Conservation (phyloP, 495 filamentous ascomycete genomes). For the Daldinia bambusicola region DNA sequence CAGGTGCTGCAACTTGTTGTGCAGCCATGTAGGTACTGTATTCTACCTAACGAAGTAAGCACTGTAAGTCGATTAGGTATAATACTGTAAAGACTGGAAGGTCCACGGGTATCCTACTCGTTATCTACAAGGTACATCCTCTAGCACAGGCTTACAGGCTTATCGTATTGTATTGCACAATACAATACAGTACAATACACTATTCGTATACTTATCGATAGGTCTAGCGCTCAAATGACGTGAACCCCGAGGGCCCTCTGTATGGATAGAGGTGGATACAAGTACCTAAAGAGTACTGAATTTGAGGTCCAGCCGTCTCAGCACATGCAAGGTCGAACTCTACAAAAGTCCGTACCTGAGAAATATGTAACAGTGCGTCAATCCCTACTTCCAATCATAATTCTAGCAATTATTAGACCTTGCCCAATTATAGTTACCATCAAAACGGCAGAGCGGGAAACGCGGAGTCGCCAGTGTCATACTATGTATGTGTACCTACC, state of each 20-base stretch:
- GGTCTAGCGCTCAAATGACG: background rate
- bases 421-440: background rate
- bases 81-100: too few species aligned
- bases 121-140: too few species aligned
- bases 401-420: background rate
- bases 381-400: too few species aligned
- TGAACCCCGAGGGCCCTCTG: background rate
- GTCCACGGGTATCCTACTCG: too few species aligned
- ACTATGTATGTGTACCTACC: background rate
- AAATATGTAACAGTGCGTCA: too few species aligned
- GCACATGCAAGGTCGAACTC: background rate
- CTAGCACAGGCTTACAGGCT: too few species aligned
- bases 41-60: background rate
- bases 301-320: too few species aligned
- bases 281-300: background rate
- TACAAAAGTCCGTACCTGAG: background rate
- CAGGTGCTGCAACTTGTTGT: background rate
- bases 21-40: constrained; percentile 25
- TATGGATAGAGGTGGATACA: background rate
- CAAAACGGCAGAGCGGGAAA: background rate
- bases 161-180: too few species aligned
- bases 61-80: too few species aligned
- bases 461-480: background rate
- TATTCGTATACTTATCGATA: background rate
- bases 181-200: too few species aligned